Base-by-base conservation (phyloP, 129 eudicot species). In the Deinandra increscens region DNA sequence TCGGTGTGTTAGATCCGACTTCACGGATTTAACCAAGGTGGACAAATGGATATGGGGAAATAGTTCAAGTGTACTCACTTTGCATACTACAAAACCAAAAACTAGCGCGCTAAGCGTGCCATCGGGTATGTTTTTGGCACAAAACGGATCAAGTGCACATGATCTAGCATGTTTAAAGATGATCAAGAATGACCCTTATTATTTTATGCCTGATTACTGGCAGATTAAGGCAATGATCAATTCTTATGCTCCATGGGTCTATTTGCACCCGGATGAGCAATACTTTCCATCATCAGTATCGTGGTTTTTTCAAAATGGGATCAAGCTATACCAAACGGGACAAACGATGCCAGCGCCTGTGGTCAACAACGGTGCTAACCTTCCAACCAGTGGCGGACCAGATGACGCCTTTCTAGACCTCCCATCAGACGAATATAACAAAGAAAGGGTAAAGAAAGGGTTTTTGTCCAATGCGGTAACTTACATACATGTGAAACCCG, bases 231-330 rank as follows among this genome's bases (percentile, higher is more conserved):
- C 60, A 10, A 20, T 83, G 59, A 14, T 83, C 8, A 7, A 41
- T 0, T 29, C 79, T 49, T 83, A 79, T 64, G 70, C 77, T 38
- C 87, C 87, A 4, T 19, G 43, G 31, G 75, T 83, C 31, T 79
- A 83, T 55, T 42, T 65, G 5, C 87, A 79, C 31, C 82, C 84
- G 0, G 68, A 75, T 7, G 87, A 79, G 60, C 23, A 83, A 55
- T 83, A 39, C 50, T 46, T 75, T 13, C 87, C 84, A 2, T 83
- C 84, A 1, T 23, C 84, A 2, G 82, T 83, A 9, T 41, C 37
- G 12, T 83, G 84, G 84, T 79, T 79, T 38, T 83, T 83, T 13
- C 10, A 33, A 6, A 79, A 75, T 41, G 84, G 84, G 1, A 82
- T 68, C 13, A 60, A 71, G 54, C 46, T 83, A 39, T 68, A 66